Conservation (phyloP, 1,139 yeast species). For the Pichiaceae sp. region DNA sequence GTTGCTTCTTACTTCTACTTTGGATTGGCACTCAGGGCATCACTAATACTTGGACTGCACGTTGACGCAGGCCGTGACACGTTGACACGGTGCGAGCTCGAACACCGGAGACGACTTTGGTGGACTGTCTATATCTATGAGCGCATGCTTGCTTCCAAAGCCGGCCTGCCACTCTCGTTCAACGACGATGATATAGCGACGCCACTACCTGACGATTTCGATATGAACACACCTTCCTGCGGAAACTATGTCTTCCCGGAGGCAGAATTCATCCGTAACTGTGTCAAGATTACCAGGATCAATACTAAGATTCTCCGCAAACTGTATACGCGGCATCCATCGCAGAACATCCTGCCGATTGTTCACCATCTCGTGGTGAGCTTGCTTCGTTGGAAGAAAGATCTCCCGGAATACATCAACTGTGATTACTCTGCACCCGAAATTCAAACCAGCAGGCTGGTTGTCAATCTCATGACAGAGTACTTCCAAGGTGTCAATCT, state of each 20-base stretch:
- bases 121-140: constrained; percentile 92
- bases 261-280: constrained; percentile 69
- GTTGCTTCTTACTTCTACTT: constrained; percentile 75
- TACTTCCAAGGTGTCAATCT: constrained; percentile 80
- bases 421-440: constrained; percentile 55
- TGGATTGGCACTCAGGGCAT: constrained; percentile 70
- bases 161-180: constrained; percentile 73
- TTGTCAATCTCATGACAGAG: constrained; percentile 76
- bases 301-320: constrained; percentile 68
- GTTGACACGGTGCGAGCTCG: constrained; percentile 57
- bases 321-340: constrained; percentile 70
- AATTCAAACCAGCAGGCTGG: constrained; percentile 54
- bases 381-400: constrained; percentile 61
- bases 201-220: constrained; percentile 66
- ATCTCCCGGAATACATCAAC: constrained; percentile 53
- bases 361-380: constrained; percentile 65
- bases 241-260: constrained; percentile 71
- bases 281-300: constrained; percentile 75
- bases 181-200: constrained; percentile 76
- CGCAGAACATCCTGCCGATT: constrained; percentile 63
- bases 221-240: constrained; percentile 44
- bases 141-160: constrained; percentile 76
- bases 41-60: constrained; percentile 73
- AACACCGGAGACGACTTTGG: constrained; percentile 78
- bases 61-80: constrained; percentile 70